Evolutionary conservation across 257 asterid genomes (phyloP).

Genomic region (Misopates orontium): DNA sequence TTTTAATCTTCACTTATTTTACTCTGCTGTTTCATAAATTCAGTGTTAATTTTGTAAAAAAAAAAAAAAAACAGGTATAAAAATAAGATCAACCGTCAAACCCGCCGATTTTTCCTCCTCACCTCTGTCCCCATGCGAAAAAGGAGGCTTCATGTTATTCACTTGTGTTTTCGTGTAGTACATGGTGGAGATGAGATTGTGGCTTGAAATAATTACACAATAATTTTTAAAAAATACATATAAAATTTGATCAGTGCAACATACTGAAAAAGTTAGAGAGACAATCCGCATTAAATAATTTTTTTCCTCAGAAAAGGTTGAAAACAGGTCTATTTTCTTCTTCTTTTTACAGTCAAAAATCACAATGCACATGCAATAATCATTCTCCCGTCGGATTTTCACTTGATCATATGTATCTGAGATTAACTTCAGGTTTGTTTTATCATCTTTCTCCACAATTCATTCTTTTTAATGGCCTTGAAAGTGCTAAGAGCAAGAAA

Average conservation of each 20-base stretch:
- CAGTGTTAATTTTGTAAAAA: not conserved
- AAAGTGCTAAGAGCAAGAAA: not conserved
- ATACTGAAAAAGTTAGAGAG: no score
- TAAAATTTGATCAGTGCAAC: no score
- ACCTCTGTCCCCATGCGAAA: conserved; percentile 35
- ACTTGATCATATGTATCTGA: not conserved
- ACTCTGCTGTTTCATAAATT: not conserved
- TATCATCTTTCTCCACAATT: not conserved
- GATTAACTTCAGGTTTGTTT: conserved; percentile 19
- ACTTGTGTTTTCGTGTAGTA: no score
- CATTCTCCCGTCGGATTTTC: not conserved
- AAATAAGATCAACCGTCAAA: conserved; percentile 54
- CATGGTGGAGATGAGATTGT: no score
- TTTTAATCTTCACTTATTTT: not conserved
- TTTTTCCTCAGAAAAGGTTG: not conserved
- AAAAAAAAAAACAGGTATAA: not conserved
- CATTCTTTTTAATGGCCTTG: not conserved
- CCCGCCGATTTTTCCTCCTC: conserved; percentile 71
- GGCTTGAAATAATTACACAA: no score
- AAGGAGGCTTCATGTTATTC: not conserved
- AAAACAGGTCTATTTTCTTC: not conserved
- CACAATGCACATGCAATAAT: conserved; percentile 5
- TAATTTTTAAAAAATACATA: no score
- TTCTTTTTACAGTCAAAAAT: conserved; percentile 22
- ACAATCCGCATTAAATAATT: no score